Evolutionary conservation across 208 protist species (phyloP).

Genomic region (Wallacemonas collosoma): DNA sequence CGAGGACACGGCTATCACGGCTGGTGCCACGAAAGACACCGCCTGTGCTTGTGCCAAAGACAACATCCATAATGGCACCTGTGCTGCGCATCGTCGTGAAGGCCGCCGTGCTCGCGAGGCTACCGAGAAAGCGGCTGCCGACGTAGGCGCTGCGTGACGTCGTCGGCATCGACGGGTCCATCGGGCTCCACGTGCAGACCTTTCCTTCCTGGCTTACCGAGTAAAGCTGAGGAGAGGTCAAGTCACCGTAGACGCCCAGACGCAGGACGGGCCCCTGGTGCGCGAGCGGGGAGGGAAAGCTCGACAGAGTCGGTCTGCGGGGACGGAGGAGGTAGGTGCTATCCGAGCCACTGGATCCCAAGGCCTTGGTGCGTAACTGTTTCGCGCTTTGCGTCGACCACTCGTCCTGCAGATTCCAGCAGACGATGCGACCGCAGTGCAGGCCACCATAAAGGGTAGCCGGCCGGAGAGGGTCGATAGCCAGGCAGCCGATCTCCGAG

Average conservation of each 20-base stretch:
- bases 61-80: conserved; percentile 67
- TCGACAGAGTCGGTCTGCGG: conserved; percentile 41
- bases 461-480: conserved; percentile 41
- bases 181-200: conserved; percentile 64
- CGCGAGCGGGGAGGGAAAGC: conserved; percentile 65
- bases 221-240: conserved; percentile 65
- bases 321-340: conserved; percentile 36
- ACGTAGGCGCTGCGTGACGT: conserved; percentile 46
- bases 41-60: conserved; percentile 64
- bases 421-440: conserved; percentile 50
- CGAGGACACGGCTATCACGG: conserved; percentile 51
- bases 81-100: conserved; percentile 48
- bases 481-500: conserved; percentile 44
- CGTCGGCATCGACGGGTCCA: conserved; percentile 38
- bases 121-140: conserved; percentile 47
- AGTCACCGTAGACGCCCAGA: conserved; percentile 62
- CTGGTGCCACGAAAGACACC: conserved; percentile 49
- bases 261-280: conserved; percentile 58
- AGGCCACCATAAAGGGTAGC: conserved; percentile 49
- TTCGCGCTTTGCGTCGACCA: conserved; percentile 29
- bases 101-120: conserved; percentile 40
- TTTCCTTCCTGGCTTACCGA: conserved; percentile 69
- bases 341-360: conserved; percentile 42
- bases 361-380: conserved; percentile 36
- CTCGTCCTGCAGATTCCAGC: conserved; percentile 37